Percentiles rank a stretch among this genome's conserved stretches.
Conservation (phyloP, 805 yeast species). For the Myxozyma geophila region DNA sequence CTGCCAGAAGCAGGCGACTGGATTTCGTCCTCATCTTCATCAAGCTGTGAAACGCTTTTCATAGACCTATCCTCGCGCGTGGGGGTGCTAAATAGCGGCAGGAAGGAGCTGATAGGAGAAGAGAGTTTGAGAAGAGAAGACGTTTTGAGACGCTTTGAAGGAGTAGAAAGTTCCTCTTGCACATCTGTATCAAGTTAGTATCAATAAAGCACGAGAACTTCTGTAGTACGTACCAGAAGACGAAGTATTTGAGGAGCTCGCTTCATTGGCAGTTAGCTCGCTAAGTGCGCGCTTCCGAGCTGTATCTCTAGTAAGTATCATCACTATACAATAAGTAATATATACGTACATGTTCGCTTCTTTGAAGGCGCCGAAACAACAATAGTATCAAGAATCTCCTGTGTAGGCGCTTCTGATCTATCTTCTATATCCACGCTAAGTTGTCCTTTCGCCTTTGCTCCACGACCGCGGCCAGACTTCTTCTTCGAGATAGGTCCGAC, state of each 20-base stretch:
- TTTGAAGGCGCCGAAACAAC: neutral
- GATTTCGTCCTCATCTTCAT: slow-evolving; percentile 8
- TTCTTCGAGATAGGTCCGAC: too few relatives aligned
- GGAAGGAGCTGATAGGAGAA: neutral
- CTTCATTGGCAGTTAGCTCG: neutral
- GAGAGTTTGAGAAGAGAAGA: neutral
- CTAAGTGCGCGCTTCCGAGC: neutral
- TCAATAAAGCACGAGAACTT: neutral
- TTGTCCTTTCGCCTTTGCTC: neutral
- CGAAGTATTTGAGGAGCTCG: neutral
- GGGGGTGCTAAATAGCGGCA: neutral
- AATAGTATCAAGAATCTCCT: neutral
- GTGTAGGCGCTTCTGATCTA: neutral
- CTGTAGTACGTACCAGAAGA: too few relatives aligned
- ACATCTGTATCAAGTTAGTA: neutral
- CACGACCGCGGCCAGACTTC: neutral
- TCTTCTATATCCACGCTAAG: neutral
- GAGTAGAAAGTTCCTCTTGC: neutral
- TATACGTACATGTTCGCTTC: neutral
- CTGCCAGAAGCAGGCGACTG: slow-evolving; percentile 1
- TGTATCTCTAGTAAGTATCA: too few relatives aligned
- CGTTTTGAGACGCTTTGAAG: neutral
- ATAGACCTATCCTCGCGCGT: neutral
- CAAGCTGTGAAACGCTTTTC: neutral
- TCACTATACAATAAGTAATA: neutral